Conservation (phyloP, 2,329 filamentous ascomycete genomes). For the Phaeosphaeriaceae sp. region DNA sequence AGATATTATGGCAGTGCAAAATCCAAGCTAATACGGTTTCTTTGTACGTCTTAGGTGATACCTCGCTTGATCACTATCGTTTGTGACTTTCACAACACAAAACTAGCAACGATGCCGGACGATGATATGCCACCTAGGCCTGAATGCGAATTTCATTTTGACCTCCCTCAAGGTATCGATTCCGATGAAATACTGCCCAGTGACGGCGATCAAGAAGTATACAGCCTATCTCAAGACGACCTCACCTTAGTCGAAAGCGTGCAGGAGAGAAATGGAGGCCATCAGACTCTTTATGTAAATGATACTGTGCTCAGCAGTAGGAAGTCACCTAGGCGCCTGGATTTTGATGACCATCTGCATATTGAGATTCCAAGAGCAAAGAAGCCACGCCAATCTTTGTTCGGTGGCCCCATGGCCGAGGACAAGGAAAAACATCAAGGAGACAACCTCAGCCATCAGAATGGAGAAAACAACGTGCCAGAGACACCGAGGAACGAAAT, state of each 20-base stretch:
- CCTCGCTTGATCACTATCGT: background rate
- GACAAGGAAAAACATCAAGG: background rate
- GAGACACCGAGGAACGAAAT: conserved; percentile 3
- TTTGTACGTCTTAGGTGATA: too few species aligned
- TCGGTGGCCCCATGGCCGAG: conserved; percentile 6
- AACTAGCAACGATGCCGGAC: background rate
- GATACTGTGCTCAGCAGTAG: background rate
- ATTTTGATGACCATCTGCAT: conserved; percentile 1
- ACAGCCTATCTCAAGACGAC: background rate
- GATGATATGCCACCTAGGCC: background rate
- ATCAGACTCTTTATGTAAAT: too few species aligned
- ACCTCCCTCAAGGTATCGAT: conserved; percentile 15
- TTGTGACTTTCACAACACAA: background rate
- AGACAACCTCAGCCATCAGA: background rate
- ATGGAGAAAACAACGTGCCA: background rate
- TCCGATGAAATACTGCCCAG: background rate
- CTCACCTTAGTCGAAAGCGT: background rate
- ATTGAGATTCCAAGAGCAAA: conserved; percentile 12
- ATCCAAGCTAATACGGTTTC: too few species aligned
- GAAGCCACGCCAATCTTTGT: conserved; percentile 22
- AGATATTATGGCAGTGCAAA: too few species aligned
- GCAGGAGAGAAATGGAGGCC: too few species aligned
- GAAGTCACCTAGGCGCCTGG: conserved; percentile 15
- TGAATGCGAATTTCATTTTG: conserved; percentile 14
- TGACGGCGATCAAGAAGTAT: background rate